phyloP scores from a whole-genome alignment of 148 eudicot species.

The Cornus suecica region DNA sequence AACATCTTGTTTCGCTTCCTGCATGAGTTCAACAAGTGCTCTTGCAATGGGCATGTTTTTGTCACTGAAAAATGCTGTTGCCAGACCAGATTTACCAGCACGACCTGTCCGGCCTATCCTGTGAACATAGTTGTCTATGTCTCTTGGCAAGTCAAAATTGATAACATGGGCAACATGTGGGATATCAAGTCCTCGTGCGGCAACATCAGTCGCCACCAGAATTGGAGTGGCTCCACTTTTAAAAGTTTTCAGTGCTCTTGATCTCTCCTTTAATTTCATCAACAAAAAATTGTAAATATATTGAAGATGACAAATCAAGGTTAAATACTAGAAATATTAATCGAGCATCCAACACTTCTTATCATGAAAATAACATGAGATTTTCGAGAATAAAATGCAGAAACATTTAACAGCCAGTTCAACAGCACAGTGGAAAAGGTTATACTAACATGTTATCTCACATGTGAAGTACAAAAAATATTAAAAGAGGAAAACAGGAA shows the following conservation, averaged over 20 bases:
- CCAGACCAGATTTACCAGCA: slow-evolving; percentile 72
- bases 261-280: slow-evolving; percentile 47
- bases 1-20: slow-evolving; percentile 59
- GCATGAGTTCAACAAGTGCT: slow-evolving; percentile 57
- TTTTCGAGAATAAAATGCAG: neutral
- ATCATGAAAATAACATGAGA: neutral
- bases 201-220: slow-evolving; percentile 82
- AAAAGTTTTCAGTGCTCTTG: slow-evolving; percentile 62
- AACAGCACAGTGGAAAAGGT: neutral
- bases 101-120: slow-evolving; percentile 78
- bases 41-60: slow-evolving; percentile 55
- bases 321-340: neutral
- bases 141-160: slow-evolving; percentile 68
- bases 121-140: slow-evolving; percentile 69
- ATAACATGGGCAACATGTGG: slow-evolving; percentile 73
- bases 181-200: slow-evolving; percentile 70
- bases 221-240: slow-evolving; percentile 63
- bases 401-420: neutral
- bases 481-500: slow-evolving; percentile 3
- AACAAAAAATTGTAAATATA: neutral
- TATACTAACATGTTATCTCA: neutral
- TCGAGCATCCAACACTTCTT: neutral
- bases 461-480: slow-evolving; percentile 5
- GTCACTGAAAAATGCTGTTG: slow-evolving; percentile 70
- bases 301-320: neutral